Percentiles rank a stretch among this genome's conserved stretches.
Conservation (phyloP, 768 basidiomycete genomes). For the Paxillus involutus region DNA sequence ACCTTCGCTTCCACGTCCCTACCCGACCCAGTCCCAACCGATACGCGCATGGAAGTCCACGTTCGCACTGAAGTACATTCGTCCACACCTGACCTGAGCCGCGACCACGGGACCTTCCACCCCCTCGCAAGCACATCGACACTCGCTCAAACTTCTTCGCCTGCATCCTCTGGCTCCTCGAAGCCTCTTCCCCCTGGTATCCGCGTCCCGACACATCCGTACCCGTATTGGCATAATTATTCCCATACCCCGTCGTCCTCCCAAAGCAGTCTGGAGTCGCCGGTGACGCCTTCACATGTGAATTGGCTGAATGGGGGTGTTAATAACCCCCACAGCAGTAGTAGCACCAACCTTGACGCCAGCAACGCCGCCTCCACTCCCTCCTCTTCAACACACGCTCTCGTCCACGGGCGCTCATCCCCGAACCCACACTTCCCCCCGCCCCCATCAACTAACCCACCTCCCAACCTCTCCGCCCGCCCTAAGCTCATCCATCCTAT, state of each 20-base stretch:
- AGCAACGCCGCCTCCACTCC: not conserved
- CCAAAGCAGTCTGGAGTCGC: conserved; percentile 31
- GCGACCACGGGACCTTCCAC: conserved; percentile 7
- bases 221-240: conserved; percentile 35
- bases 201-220: conserved; percentile 31
- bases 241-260: conserved; percentile 30
- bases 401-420: conserved; percentile 20
- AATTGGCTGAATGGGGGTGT: conserved; percentile 34
- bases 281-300: conserved; percentile 37
- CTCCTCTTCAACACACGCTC: conserved; percentile 13
- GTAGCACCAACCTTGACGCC: conserved; percentile 3
- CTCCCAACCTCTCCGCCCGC: conserved; percentile 26
- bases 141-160: conserved; percentile 14
- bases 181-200: conserved; percentile 31
- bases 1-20: not conserved
- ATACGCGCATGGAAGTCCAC: conserved; percentile 23
- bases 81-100: conserved; percentile 15
- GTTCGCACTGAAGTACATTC: conserved; percentile 28
- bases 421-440: conserved; percentile 34
- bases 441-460: conserved; percentile 30
- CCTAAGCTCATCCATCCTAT: conserved; percentile 32
- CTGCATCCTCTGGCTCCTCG: conserved; percentile 16
- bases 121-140: conserved; percentile 21
- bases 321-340: conserved; percentile 4
- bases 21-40: conserved; percentile 6